Evolutionary conservation across 1,284 basidiomycete species (phyloP), one percentile per base, ranked within the genome.

Genomic region (Rhizopogon parksii): DNA sequence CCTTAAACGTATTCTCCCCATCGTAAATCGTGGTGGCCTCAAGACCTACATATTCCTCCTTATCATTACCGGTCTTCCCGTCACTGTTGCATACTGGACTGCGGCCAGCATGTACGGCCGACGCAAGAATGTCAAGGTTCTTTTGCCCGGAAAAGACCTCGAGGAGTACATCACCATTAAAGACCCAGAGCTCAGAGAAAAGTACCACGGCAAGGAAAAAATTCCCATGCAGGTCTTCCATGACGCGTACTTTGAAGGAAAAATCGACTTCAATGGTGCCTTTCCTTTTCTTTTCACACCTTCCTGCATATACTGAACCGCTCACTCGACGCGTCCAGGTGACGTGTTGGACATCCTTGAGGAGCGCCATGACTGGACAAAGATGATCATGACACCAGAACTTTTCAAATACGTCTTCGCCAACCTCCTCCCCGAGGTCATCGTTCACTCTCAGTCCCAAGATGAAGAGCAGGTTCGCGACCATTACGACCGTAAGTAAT

Each of bases 151-250:
- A 56, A 88, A 86, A 68, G 80, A 88, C 59, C 81, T 96, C 56
- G 86, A 89, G 62, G 80, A 88, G 61, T 99, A 99, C 69, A 88
- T 99, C 65, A 87, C 84, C 50, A 88, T 98, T 73, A 86, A 91
- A 60, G 93, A 97, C 73, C 69, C 74, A 1, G 84, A 83, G 56
- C 77, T 99, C 63, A 88, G 83, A 72, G 75, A 77, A 25, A 78
- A 85, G 60, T 97, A 94, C 75, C 71, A 82, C 47, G 82, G 82
- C 59, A 83, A 81, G 68, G 85, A 87, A 68, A 98, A 97, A 73
- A 97, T 99, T 57, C 95, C 95, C 46, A 96, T 97, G 86, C 94
- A 99, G 73, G 73, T 90, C 58, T 96, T 97, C 78, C 88, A 99
- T 68, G 96, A 99, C 74, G 91, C 92, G 56, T 99, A 91, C 75